Evolutionary conservation across 139 green algal genomes (phyloP), one percentile per base, ranked within the genome.

Genomic region (Volvox africanus): DNA sequence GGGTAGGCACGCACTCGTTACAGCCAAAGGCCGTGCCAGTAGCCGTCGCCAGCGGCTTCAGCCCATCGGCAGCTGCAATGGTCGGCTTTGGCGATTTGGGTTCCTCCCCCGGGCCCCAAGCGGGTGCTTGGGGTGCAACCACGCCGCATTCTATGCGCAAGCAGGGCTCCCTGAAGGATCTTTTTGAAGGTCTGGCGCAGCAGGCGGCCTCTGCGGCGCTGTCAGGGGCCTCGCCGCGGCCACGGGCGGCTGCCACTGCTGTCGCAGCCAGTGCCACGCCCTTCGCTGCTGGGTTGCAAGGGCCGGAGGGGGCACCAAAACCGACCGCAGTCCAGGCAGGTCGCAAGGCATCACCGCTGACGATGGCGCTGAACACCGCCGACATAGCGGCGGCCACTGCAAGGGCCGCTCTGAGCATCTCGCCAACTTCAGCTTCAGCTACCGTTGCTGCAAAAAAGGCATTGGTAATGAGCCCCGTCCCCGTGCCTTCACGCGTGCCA

Each of bases 101-200:
- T 75, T 26, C 67, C 67, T 26, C 73, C 14, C 5, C 77, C 2
- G 33, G 16, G 24, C 32, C 79, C 65, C 80, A 55, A 3, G 18
- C 80, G 22, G 1, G 22, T 20, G 19, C 81, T 77, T 12, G 61
- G n/a, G 30, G 61, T 32, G 30, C 61, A 19, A 86, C 50, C 1
- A 14, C 50, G 80, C 50, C 80, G 26, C 44, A 24, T 11, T 33
- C 78, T 24, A 68, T 67, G 36, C 61, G n/a, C 61, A 55, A 87
- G 61, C 67, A 68, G n/a, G 26, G 67, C 84, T 89, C 84, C 24
- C 84, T 89, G 24, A 89, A 81, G 36, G 28, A 89, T 37, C 32
- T 73, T 18, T 81, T 89, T 6, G 68, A 44, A 28, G 84, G 36
- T 28, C 35, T 82, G 28, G 84, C 84, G 13, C 68, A 81, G 68